Evolutionary conservation across 2,329 filamentous ascomycete genomes (phyloP).

Genomic region (Cladosporium halotolerans): DNA sequence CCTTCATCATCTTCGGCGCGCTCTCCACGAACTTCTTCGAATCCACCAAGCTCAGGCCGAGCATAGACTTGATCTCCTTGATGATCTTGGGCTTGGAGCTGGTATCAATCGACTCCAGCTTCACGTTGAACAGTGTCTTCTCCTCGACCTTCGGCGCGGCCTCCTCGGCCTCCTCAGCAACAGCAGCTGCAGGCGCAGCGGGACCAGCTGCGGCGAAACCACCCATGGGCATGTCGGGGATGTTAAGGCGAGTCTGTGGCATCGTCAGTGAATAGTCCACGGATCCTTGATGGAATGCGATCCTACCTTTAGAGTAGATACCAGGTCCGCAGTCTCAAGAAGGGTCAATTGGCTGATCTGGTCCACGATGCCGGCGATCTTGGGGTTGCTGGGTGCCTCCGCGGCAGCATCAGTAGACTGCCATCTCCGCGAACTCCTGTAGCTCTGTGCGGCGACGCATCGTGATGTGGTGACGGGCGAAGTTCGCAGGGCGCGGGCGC

Average conservation of each 20-base stretch:
- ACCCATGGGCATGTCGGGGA: conserved; percentile 93
- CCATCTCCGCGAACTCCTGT: conserved; percentile 60
- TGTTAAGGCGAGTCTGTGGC: conserved; percentile 82
- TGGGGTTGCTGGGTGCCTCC: conserved; percentile 58
- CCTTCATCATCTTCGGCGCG: conserved; percentile 97
- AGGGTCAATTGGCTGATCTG: conserved; percentile 98
- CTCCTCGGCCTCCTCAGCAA: conserved; percentile 66
- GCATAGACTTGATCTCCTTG: conserved; percentile 97
- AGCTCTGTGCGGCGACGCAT: conserved; percentile 21
- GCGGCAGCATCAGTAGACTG: conserved; percentile 68
- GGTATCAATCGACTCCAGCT: conserved; percentile 84
- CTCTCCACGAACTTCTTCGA: conserved; percentile 99
- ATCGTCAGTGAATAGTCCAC: conserved; percentile 4
- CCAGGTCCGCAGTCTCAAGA: conserved; percentile 92
- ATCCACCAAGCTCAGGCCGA: conserved; percentile 93
- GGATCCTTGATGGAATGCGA: neutral
- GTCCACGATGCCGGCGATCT: conserved; percentile 91
- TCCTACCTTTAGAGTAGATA: conserved; percentile 84
- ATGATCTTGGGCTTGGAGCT: conserved; percentile 95
- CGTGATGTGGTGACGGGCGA: conserved; percentile 18
- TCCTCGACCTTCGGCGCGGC: conserved; percentile 82
- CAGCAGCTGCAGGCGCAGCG: conserved; percentile 57
- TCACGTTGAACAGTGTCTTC: conserved; percentile 96
- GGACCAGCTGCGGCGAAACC: conserved; percentile 70
- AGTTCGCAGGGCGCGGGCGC: conserved; percentile 32